Percentiles rank a stretch among this genome's conserved stretches.
These are phyloP conservation scores for Edaphochlamys debaryana DNA, from an alignment of 139 green algal genomes.

Conservation along the genomic window DNA sequence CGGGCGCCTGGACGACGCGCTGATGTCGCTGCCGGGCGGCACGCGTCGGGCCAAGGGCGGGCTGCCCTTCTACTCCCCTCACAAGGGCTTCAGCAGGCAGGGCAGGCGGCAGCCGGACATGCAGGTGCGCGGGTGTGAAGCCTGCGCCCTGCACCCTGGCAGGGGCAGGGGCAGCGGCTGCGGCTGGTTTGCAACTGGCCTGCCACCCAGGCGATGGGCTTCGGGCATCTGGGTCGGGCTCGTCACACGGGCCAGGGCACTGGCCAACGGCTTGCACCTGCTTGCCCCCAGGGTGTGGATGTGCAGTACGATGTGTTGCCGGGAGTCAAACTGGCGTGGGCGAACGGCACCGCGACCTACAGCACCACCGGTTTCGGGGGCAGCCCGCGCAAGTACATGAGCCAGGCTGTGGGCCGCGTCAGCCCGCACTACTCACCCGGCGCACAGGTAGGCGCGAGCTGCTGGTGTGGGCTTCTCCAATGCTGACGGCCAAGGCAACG, in stretches of 20 bases:
- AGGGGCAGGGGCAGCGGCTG: too few relatives aligned
- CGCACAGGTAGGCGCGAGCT: too few relatives aligned
- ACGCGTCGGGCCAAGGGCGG: background rate
- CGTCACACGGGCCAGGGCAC: too few relatives aligned
- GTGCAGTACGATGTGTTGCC: conserved; percentile 39
- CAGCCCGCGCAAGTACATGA: conserved; percentile 36
- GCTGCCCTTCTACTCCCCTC: background rate
- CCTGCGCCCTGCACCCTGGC: too few relatives aligned
- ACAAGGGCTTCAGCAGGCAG: conserved; percentile 17
- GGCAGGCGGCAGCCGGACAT: conserved; percentile 1
- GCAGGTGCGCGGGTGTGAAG: too few relatives aligned
- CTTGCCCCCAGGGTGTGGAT: conserved; percentile 12
- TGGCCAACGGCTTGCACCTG: too few relatives aligned
- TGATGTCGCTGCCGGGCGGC: background rate
- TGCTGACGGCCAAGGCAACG: too few relatives aligned
- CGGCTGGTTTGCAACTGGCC: too few relatives aligned
- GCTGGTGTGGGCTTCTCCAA: too few relatives aligned
- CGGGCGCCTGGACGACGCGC: background rate
- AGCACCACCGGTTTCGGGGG: conserved; percentile 1
- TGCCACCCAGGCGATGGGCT: too few relatives aligned
- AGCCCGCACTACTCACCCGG: conserved; percentile 25
- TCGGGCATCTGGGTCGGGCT: too few relatives aligned
- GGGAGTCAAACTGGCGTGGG: conserved; percentile 23
- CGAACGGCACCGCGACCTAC: background rate
- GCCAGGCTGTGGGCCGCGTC: conserved; percentile 12